Conservation (phyloP, 495 filamentous ascomycete species). For the Hamigera avellanea region DNA sequence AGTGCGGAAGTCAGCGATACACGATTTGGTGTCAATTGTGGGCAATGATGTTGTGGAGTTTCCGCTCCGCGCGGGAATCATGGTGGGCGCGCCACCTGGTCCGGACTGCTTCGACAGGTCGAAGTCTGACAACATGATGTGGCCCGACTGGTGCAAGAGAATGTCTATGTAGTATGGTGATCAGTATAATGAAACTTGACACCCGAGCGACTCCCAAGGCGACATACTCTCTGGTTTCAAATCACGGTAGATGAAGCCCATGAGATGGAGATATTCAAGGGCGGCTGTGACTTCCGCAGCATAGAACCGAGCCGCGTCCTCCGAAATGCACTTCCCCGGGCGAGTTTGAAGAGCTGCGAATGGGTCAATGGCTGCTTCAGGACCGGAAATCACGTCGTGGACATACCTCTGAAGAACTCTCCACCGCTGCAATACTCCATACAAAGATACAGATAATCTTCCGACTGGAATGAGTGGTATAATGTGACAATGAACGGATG, state of each 20-base stretch:
- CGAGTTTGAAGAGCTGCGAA: conserved; percentile 75
- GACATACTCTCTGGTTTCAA: conserved; percentile 91
- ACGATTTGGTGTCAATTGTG: conserved; percentile 95
- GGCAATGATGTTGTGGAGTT: conserved; percentile 72
- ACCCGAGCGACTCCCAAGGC: background rate
- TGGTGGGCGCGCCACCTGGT: conserved; percentile 87
- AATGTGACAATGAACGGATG: conserved; percentile 98
- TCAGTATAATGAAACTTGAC: background rate
- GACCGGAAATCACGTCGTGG: background rate
- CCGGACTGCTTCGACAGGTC: conserved; percentile 97
- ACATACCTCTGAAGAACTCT: conserved; percentile 81
- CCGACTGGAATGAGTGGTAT: conserved; percentile 97
- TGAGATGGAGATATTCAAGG: conserved; percentile 91
- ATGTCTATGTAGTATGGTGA: conserved; percentile 51
- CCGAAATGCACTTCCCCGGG: conserved; percentile 90
- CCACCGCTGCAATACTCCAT: conserved; percentile 99
- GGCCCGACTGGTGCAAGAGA: conserved; percentile 91
- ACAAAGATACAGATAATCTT: conserved; percentile 94
- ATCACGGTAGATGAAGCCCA: conserved; percentile 99
- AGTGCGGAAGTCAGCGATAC: conserved; percentile 95
- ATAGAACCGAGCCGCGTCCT: conserved; percentile 96
- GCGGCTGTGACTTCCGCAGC: conserved; percentile 97
- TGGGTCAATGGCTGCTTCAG: background rate
- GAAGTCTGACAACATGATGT: conserved; percentile 99
- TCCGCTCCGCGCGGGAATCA: conserved; percentile 85